phyloP scores from a whole-genome alignment of 192 early-diverging fungal genomes.

The Martensiomyces pterosporus region DNA sequence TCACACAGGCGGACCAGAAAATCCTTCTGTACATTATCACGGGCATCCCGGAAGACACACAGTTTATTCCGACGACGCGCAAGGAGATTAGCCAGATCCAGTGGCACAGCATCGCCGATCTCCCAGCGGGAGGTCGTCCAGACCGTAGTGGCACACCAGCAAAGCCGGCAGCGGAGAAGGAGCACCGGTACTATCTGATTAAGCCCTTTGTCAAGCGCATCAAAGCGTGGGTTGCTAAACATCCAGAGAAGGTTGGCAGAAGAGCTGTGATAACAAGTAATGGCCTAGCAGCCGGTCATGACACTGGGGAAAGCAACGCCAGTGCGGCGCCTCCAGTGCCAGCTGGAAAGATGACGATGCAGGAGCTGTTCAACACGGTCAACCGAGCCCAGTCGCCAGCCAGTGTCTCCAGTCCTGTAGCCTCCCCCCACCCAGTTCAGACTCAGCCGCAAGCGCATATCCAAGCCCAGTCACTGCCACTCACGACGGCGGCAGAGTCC shows the following conservation, averaged over 20 bases:
- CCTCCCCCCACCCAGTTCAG: no score
- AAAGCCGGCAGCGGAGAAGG: slow-evolving; percentile 36
- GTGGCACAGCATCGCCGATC: slow-evolving; percentile 64
- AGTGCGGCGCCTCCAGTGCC: background rate
- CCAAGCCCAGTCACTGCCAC: no score
- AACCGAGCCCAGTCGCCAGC: slow-evolving; percentile 21
- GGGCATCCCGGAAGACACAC: slow-evolving; percentile 75
- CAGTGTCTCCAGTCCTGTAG: no score
- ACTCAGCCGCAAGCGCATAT: no score
- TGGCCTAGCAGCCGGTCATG: no score
- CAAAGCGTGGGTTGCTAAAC: slow-evolving; percentile 37
- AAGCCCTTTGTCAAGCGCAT: slow-evolving; percentile 62
- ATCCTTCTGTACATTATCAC: slow-evolving; percentile 88
- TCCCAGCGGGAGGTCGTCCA: slow-evolving; percentile 54
- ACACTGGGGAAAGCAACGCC: background rate
- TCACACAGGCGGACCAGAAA: slow-evolving; percentile 84
- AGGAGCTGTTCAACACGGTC: slow-evolving; percentile 37
- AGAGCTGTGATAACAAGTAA: no score
- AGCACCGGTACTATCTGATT: slow-evolving; percentile 65
- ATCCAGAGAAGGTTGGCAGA: slow-evolving; percentile 28
- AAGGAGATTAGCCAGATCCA: slow-evolving; percentile 90
- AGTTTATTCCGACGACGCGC: slow-evolving; percentile 78
- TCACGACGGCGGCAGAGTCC: slow-evolving; percentile 4
- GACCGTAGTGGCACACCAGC: no score
- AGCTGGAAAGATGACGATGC: slow-evolving; percentile 27